Conservation (phyloP, 345 rosid species). For the Pugionium cornutum region DNA sequence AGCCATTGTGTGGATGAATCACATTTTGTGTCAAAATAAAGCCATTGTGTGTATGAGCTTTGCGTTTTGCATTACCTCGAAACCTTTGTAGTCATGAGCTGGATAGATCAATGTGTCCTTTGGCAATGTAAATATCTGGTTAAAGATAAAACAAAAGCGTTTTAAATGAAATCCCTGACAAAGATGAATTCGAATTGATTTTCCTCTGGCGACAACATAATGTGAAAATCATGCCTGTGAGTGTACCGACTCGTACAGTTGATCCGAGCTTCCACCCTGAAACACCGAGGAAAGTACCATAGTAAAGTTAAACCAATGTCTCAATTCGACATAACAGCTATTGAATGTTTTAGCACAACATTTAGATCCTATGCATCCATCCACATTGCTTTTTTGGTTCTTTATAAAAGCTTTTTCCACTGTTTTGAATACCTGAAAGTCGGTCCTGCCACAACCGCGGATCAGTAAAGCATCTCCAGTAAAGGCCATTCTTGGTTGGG, state of each 20-base stretch:
- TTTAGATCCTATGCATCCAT: background rate
- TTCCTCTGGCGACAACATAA: background rate
- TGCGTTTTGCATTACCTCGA: constrained; percentile 51
- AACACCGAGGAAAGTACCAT: constrained; percentile 9
- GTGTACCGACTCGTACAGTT: constrained; percentile 85
- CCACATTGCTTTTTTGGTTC: background rate
- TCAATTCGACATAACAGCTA: background rate
- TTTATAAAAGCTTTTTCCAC: background rate
- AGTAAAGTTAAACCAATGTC: constrained; percentile 11
- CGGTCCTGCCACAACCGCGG: constrained; percentile 98
- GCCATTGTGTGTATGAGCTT: background rate
- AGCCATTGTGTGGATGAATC: constrained; percentile 2
- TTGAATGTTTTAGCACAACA: background rate
- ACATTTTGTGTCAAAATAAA: background rate
- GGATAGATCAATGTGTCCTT: constrained; percentile 86
- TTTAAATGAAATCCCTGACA: background rate
- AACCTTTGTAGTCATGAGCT: constrained; percentile 94
- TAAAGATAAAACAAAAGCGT: constrained; percentile 18
- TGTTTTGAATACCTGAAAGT: constrained; percentile 70
- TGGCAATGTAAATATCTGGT: constrained; percentile 83
- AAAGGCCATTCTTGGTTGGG: constrained; percentile 91
- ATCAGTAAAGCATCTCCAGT: constrained; percentile 87
- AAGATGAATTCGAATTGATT: background rate
- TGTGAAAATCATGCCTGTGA: constrained; percentile 64
- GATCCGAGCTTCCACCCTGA: constrained; percentile 87